Base-by-base conservation (phyloP, 2,329 filamentous ascomycete species). In the Geoglossum cookeanum region DNA sequence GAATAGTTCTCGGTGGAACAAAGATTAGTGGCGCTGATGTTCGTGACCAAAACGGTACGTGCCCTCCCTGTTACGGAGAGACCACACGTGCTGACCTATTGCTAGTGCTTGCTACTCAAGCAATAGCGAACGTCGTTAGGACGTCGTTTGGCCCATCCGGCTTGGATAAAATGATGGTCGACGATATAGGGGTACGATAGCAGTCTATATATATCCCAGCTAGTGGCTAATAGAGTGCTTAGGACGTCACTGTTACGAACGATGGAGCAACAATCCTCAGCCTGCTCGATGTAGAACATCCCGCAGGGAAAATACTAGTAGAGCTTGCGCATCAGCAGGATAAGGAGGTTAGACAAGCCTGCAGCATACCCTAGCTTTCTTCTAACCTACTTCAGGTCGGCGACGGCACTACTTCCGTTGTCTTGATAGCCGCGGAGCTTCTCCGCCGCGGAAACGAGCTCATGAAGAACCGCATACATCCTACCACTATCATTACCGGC, bases 81-180 rank as follows among this genome's bases (percentile, higher is more conserved):
- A 42, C 15, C 9, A n/a, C n/a, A n/a, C 29, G 27, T 58, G 58
- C 65, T 67, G 56, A 67, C 57, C 48, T 49, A 56, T 44, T 39
- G 53, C 32, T 67, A 90, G 92, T 97, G 54, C 81, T 89, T 64
- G 92, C 92, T 64, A 97, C 92, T 51, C 89, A 96, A 71, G 89
- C 91, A 59, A 97, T 98, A 67, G 85, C 92, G 66, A 98, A 97
- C 81, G 90, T 98, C 59, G 89, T 98, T 71, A 97, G 95, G 77
- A 95, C 87, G 72, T 98, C 92, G 15, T 98, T 98, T 69, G 92
- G 92, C 58, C 92, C 92, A 55, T 95, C 88, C 61, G 92, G 92
- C 54, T 79, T 98, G 63, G 92, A 98, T 71, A 98, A 98, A 80
- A 98, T 98, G 92, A 97, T 98, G 92, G 92, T 98, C 65, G 92